These are phyloP conservation scores for Coprinopsis cinerea DNA, from an alignment of 768 basidiomycete genomes.

Conservation along the genomic window DNA sequence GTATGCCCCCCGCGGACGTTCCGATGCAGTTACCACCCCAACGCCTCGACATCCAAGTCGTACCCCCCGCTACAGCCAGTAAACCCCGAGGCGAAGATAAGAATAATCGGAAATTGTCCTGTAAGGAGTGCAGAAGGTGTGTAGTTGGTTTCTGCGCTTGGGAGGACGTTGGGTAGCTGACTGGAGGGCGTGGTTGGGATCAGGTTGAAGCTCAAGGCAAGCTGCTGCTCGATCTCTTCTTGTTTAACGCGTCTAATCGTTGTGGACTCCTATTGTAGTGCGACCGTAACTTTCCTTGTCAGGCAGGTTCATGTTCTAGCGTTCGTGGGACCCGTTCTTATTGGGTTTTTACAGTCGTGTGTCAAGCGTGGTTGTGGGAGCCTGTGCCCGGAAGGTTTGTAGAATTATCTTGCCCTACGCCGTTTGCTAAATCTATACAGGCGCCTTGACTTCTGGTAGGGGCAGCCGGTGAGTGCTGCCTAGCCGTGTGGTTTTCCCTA, in stretches of 20 bases:
- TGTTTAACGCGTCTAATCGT: not conserved
- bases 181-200: too few species aligned
- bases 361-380: slow-evolving; percentile 61
- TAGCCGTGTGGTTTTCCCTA: slow-evolving; percentile 5
- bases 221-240: slow-evolving; percentile 3
- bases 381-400: slow-evolving; percentile 52
- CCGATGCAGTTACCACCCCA: slow-evolving; percentile 3
- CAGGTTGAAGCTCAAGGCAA: slow-evolving; percentile 46
- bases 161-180: too few species aligned
- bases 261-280: slow-evolving; percentile 32
- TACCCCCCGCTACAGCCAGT: not conserved
- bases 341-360: slow-evolving; percentile 39
- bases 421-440: slow-evolving; percentile 22
- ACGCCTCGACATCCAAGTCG: slow-evolving; percentile 1
- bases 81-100: slow-evolving; percentile 7
- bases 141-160: slow-evolving; percentile 12
- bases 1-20: not conserved
- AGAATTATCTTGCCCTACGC: not conserved
- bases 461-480: slow-evolving; percentile 47
- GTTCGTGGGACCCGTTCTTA: too few species aligned
- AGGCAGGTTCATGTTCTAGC: slow-evolving; percentile 27
- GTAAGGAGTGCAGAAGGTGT: slow-evolving; percentile 47
- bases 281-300: slow-evolving; percentile 61
- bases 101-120: slow-evolving; percentile 38
- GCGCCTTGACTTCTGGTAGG: slow-evolving; percentile 55